Evolutionary conservation across 176 grass and related monocot genomes (phyloP), one percentile per base, ranked within the genome.

Genomic region (Puya raimondii): DNA sequence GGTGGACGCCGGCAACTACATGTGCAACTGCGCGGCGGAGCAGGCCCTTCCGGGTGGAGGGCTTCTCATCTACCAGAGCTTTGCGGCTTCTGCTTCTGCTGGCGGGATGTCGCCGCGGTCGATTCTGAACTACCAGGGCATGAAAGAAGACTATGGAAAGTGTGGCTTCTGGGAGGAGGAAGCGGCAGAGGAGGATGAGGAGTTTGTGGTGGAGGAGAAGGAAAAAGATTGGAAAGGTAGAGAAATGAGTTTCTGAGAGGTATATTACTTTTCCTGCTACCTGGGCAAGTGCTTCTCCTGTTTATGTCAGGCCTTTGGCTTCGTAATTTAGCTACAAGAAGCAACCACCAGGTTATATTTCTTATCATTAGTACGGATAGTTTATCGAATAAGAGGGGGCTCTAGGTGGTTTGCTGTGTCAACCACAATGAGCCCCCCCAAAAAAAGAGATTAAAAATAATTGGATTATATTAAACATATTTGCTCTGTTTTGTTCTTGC

Each of bases 31-130:
- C 72, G 12, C 79, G 63, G 76, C 83, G 4, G 69, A 88, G 66
- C 84, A 96, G 74, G 84, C 83, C 20, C 80, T 96, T 47, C 79
- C 79, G 12, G 76, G 87, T 11, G 82, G 82, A 42, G 87, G 84
- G 29, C 68, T 91, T 65, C 69, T 96, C 68, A 83, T 91, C 53
- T 91, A 96, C 71, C 91, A 96, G 79, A 87, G 84, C 59, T 96
- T 91, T 70, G 79, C 65, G 14, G 82, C 73, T 49, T 67, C 75
- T 29, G 49, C 50, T n/a, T 68, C 71, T 77, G 81, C 74, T 77
- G 76, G 74, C 2, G 2, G 42, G 13, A 42, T 67, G 26, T 95
- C 91, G 0, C 91, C 79, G 2, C 89, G 83, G 70, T 67, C 65
- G 10, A 67, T 48, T 16, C 65, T 67, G 65, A 13, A 67, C n/a